Conservation (phyloP, 2,329 filamentous ascomycete species). For the Cryphonectria radicalis region DNA sequence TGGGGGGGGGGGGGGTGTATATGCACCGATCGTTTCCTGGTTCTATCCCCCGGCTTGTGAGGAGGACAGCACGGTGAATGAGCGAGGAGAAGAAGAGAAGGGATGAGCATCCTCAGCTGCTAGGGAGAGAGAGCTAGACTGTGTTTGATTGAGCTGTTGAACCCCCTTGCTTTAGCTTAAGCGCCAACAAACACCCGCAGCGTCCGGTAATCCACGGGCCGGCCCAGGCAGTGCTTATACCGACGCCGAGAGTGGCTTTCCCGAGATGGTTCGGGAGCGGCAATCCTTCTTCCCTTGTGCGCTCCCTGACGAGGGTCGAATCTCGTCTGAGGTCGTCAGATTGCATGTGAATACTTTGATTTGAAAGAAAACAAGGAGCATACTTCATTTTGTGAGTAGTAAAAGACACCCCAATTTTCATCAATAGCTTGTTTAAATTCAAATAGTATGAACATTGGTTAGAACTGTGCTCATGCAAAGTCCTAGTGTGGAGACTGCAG, state of each 20-base stretch:
- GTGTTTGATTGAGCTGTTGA: not conserved
- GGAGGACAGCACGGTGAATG: not conserved
- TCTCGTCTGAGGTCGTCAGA: not conserved
- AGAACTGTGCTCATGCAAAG: not conserved
- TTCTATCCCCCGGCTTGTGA: not conserved
- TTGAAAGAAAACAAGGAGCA: not conserved
- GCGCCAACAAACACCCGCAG: not conserved
- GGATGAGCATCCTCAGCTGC: not conserved
- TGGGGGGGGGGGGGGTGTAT: too few species aligned
- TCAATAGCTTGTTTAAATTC: not conserved
- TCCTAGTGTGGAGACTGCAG: not conserved
- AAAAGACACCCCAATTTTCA: not conserved
- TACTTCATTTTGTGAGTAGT: not conserved
- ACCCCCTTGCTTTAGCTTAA: not conserved
- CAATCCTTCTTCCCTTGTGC: not conserved
- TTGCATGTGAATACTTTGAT: not conserved
- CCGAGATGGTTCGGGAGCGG: slow-evolving; percentile 3
- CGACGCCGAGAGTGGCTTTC: slow-evolving; percentile 3
- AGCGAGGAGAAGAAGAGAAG: not conserved
- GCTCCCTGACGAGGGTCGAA: too few species aligned
- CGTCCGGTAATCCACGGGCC: not conserved
- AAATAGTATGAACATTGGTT: too few species aligned
- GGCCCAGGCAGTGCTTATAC: not conserved
- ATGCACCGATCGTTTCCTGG: not conserved
- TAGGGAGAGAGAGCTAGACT: not conserved